Evolutionary conservation across 306 rosid species (phyloP).

Genomic region (Ammopiptanthus mongolicus): DNA sequence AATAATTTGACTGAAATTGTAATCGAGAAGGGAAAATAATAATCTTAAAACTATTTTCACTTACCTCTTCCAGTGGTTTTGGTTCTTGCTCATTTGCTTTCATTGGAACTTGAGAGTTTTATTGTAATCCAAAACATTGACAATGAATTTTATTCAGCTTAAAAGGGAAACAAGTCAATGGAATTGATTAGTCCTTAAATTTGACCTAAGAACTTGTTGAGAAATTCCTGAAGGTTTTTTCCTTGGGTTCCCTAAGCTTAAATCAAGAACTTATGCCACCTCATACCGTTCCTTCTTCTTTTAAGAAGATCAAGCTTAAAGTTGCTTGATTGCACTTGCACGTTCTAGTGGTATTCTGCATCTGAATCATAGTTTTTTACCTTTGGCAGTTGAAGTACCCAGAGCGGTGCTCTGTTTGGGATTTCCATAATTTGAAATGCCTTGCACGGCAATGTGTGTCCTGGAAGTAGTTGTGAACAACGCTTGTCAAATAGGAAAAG

Average conservation of each 20-base stretch:
- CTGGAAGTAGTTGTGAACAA: background rate
- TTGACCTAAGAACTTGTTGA: background rate
- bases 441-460: conserved; percentile 12
- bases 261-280: background rate
- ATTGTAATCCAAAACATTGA: background rate
- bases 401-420: background rate
- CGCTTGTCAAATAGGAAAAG: background rate
- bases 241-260: background rate
- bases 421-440: background rate
- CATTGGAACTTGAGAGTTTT: background rate
- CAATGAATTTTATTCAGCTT: background rate
- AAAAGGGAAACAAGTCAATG: background rate
- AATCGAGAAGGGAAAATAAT: background rate
- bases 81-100: background rate
- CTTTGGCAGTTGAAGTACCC: conserved; percentile 1
- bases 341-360: background rate
- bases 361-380: background rate
- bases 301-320: background rate
- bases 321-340: background rate
- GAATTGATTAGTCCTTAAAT: background rate
- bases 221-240: background rate
- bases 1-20: background rate
- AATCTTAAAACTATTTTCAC: background rate
- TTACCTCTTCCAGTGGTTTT: background rate
- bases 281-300: background rate